Base-by-base conservation (phyloP, 345 rosid genomes). In the Geranium brycei region DNA sequence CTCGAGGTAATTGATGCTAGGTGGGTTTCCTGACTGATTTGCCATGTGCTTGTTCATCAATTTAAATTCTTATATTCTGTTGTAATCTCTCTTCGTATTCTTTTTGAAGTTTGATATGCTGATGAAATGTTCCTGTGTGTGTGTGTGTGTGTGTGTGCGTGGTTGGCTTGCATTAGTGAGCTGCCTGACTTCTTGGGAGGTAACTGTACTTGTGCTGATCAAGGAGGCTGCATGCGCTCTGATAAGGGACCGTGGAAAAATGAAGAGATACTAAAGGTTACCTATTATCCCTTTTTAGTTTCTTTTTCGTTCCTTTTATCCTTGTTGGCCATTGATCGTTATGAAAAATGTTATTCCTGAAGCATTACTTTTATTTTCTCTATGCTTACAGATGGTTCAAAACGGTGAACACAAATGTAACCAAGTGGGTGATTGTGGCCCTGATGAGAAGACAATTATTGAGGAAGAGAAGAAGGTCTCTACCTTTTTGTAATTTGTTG, bases 201-300 rank as follows among this genome's bases (percentile, higher is more conserved):
- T 63, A 71, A 66, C 58, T 95, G 99, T 75, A 84, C 79, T 62
- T 95, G 97, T 74, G 85, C 85, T 14, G 84, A 84, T 76, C 76
- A 74, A 73, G 97, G 96, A 61, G 97, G 96, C 69, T 95, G 99
- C 71, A 81, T 95, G 92, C 78, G 81, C 72, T 95, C 96, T 11
- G 91, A 95, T 69, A 95, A 85, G 75, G 99, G 97, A 30, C 99
- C 99, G 17, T 91, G 99, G 99, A 83, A 85, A 63, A 84, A 95
- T 72, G 86, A 92, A 5, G 71, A 83, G 69, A 87, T 95, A 75
- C 65, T 88, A 74, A 84, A 80, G 83, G 99, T 95, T 64, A 47
- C 53, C 11, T 23, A n/a, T 23, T 47, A 7, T 3, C 14, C 53
- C 53, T 47, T 47, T 47, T 47, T 10, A 13, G 41, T 35, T 47